Base-by-base conservation (phyloP, 805 yeast genomes). In the Saturnispora hagleri region DNA sequence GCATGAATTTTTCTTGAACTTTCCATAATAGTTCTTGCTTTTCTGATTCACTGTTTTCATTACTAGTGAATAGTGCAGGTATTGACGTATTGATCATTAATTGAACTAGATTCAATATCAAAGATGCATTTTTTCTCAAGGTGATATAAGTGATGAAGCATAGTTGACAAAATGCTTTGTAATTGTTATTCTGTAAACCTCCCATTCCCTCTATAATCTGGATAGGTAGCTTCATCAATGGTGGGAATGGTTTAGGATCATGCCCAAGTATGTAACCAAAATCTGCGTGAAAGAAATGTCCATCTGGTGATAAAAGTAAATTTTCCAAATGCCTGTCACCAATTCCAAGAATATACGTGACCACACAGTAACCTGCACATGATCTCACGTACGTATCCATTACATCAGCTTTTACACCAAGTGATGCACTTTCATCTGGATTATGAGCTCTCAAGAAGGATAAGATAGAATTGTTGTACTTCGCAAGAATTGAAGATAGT, bases 201-300 rank as follows among this genome's bases (percentile, higher is more conserved):
- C 99, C 99, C 89, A 93, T 93, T 0, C 97, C 98, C 58, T 93
- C 99, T 42, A 93, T 86, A 17, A 93, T 85, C 67, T 93, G 99
- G 42, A 93, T 93, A 0, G 99, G 99, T 38, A 93, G 71, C 63
- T 93, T 93, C 97, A 93, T 93, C 69, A 91, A 74, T 1, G 99
- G 99, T 13, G 99, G 98, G 69, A 93, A 93, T 13, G 98, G 98
- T 65, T 93, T 93, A 2, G 99, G 99, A 66, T 93, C 99, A 50
- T 90, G 83, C 0, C 99, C 99, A 51, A 93, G 71, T 47, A 93
- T 91, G 62, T 93, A 93, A 1, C 99, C 99, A 67, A 88, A 93
- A 68, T 93, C 99, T 1, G 96, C 97, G 68, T 93, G 99, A 79
- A 95, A 91, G 64, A 93, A 93, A 59, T 82, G 87, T 2, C 95